A percentile compares a stretch with the other conserved stretches of the same genome.
Evolutionary conservation across 176 grass and related monocot species (phyloP).

Genomic region (Carex myosuroides): DNA sequence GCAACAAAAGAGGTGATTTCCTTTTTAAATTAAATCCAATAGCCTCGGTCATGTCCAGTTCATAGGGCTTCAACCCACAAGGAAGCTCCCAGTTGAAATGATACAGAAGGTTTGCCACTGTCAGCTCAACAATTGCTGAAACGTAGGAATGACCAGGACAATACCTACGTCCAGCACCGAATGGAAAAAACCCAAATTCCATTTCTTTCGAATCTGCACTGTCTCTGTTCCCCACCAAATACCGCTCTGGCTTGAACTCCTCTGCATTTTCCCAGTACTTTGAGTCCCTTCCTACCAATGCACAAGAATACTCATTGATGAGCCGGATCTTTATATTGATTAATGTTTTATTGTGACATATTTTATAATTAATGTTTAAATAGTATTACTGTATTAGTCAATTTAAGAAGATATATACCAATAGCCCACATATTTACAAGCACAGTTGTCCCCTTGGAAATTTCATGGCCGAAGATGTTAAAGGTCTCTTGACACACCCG

Average conservation of each 20-base stretch:
- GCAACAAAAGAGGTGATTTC: neutral
- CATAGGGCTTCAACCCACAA: neutral
- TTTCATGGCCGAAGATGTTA: neutral
- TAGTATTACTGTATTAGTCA: neutral
- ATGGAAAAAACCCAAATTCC: constrained; percentile 18
- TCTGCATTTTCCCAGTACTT: constrained; percentile 18
- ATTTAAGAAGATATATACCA: neutral
- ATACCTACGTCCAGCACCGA: constrained; percentile 23
- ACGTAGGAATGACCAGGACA: constrained; percentile 13
- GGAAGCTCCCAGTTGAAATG: constrained; percentile 24
- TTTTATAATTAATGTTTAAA: too few relatives aligned
- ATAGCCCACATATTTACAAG: constrained; percentile 29
- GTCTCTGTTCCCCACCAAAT: neutral
- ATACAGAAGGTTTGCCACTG: constrained; percentile 6
- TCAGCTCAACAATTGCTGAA: neutral
- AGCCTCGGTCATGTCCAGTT: constrained; percentile 21
- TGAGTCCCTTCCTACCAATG: constrained; percentile 10
- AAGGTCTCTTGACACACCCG: neutral
- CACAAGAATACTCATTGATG: neutral
- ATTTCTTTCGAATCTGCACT: neutral
- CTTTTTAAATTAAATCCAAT: neutral
- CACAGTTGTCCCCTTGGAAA: neutral
- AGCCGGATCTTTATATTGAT: too few relatives aligned
- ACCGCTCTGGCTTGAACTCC: constrained; percentile 14
- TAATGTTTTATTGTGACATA: too few relatives aligned